Evolutionary conservation across 176 grass and related monocot species (phyloP).

Genomic region (Triticum timopheevii): DNA sequence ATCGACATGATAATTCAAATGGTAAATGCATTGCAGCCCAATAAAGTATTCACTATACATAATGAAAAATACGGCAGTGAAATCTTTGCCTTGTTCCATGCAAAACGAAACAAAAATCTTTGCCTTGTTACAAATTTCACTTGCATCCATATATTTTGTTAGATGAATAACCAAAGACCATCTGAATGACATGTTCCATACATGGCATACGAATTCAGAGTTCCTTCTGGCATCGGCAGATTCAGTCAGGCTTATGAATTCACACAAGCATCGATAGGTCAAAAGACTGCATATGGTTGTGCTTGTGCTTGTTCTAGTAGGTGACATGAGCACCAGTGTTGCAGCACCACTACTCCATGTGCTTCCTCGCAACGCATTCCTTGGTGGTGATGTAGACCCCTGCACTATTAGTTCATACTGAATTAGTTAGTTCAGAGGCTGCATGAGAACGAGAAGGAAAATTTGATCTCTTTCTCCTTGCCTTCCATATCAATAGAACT

Average conservation of each 20-base stretch:
- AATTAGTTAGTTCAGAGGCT: no score
- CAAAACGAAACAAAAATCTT: no score
- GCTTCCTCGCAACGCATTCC: no score
- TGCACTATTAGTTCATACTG: no score
- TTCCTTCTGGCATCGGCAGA: neutral
- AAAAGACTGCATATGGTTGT: constrained; percentile 51
- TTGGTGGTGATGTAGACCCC: no score
- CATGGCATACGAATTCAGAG: neutral
- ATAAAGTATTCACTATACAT: neutral
- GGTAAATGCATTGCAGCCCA: neutral
- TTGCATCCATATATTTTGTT: neutral
- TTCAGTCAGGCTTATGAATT: neutral
- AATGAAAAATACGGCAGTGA: neutral
- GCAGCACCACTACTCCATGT: no score
- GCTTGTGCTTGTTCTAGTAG: constrained; percentile 52
- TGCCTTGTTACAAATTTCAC: neutral
- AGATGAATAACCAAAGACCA: neutral
- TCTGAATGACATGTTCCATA: neutral
- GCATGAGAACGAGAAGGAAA: no score
- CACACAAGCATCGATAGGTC: constrained; percentile 14
- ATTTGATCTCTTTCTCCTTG: no score
- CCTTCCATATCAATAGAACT: no score
- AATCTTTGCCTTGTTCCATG: neutral
- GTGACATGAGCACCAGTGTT: constrained; percentile 41
- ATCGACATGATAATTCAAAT: no score